Conservation (phyloP, 179 eudicot genomes). For the Gypsophila paniculata region DNA sequence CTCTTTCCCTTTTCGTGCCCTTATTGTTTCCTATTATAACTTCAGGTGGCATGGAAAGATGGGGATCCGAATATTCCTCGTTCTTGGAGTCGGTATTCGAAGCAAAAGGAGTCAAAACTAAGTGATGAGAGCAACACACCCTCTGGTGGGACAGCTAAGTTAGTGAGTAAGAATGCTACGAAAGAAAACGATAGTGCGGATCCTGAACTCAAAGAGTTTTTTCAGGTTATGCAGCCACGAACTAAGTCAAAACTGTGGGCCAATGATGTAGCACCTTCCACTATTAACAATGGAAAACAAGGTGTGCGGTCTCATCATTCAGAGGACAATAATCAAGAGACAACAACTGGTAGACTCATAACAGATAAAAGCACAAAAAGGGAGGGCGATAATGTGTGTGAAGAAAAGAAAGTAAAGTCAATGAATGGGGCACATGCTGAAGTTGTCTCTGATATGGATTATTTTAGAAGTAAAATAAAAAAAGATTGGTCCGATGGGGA, state of each 20-base stretch:
- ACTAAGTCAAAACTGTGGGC: conserved; percentile 77
- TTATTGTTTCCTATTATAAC: neutral
- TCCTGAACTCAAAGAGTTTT: conserved; percentile 62
- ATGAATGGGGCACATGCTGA: conserved; percentile 33
- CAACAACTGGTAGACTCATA: conserved; percentile 18
- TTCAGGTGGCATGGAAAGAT: conserved; percentile 67
- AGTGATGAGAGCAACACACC: conserved; percentile 33
- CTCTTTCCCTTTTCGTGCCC: neutral
- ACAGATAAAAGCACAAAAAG: conserved; percentile 28
- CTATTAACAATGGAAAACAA: conserved; percentile 25
- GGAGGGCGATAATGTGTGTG: conserved; percentile 23
- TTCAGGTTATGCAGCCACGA: conserved; percentile 73
- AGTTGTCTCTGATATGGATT: conserved; percentile 64
- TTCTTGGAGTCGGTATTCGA: conserved; percentile 83
- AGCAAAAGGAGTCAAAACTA: conserved; percentile 46
- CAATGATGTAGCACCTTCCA: conserved; percentile 55
- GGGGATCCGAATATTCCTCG: conserved; percentile 83
- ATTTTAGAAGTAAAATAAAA: conserved; percentile 71
- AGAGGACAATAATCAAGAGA: conserved; percentile 26
- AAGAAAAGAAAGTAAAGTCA: conserved; percentile 27
- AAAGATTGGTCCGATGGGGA: conserved; percentile 86
- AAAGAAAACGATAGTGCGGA: conserved; percentile 38
- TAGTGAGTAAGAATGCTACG: conserved; percentile 22
- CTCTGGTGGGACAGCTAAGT: conserved; percentile 27
- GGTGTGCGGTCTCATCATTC: conserved; percentile 21